Evolutionary conservation across 495 filamentous ascomycete genomes (phyloP).

Genomic region (Talaromyces nanjingensis): DNA sequence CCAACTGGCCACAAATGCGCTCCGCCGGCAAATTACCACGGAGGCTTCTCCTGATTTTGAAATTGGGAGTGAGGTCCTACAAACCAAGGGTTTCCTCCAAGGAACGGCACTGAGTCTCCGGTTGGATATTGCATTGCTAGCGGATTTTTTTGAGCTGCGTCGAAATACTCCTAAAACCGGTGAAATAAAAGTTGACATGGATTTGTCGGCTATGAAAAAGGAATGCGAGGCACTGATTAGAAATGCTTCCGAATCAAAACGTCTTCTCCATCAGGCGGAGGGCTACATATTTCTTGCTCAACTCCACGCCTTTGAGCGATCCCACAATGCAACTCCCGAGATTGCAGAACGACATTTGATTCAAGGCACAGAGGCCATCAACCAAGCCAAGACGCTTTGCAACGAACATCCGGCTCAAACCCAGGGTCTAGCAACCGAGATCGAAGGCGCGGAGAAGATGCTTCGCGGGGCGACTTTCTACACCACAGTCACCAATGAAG

Average conservation of each 20-base stretch:
- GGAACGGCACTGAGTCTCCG: conserved; percentile 44
- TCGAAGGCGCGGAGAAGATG: conserved; percentile 25
- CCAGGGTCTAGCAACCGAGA: conserved; percentile 20
- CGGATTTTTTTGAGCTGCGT: conserved; percentile 43
- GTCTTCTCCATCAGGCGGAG: conserved; percentile 19
- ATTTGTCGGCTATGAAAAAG: conserved; percentile 29
- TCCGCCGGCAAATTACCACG: conserved; percentile 26
- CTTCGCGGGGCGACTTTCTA: conserved; percentile 32
- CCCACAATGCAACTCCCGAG: conserved; percentile 1
- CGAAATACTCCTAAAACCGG: not conserved
- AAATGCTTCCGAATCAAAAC: conserved; percentile 9
- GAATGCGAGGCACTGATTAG: conserved; percentile 19
- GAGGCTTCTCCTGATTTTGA: conserved; percentile 18
- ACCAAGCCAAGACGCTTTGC: conserved; percentile 24
- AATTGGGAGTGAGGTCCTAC: conserved; percentile 35
- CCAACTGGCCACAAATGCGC: conserved; percentile 43
- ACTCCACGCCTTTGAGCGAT: conserved; percentile 29
- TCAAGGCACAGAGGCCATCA: conserved; percentile 12
- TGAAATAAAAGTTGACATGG: conserved; percentile 16
- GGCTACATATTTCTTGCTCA: conserved; percentile 28
- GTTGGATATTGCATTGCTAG: conserved; percentile 49
- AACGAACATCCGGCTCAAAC: conserved; percentile 17
- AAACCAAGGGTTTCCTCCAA: conserved; percentile 41
- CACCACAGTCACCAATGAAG: conserved; percentile 35
- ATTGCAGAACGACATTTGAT: not conserved